These are phyloP conservation scores for Auricularia sp. DNA, from an alignment of 768 basidiomycete species.

Conservation along the genomic window DNA sequence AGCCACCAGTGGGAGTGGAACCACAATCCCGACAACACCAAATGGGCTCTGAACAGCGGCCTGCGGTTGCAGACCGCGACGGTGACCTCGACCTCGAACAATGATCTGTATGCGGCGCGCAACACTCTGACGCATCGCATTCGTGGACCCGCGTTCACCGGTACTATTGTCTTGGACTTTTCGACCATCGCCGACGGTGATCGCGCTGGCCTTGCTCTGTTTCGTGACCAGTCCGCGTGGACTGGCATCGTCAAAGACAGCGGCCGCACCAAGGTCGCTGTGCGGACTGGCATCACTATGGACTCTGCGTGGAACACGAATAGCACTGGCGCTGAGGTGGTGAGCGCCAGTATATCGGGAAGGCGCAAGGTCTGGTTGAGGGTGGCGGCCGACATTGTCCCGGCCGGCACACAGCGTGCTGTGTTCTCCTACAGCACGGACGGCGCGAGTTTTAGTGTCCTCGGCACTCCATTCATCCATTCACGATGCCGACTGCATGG, in stretches of 20 bases:
- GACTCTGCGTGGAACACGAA: not conserved
- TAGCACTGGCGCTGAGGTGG: slow-evolving; percentile 4
- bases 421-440: slow-evolving; percentile 8
- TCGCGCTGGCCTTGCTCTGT: slow-evolving; percentile 4
- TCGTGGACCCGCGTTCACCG: slow-evolving; percentile 6
- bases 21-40: slow-evolving; percentile 3
- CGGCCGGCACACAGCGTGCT: not conserved
- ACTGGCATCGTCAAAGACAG: not conserved
- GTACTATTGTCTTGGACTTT: slow-evolving; percentile 5
- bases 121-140: slow-evolving; percentile 9
- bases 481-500: slow-evolving; percentile 6
- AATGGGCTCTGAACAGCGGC: slow-evolving; percentile 1
- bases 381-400: not conserved
- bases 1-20: slow-evolving; percentile 6
- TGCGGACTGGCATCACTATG: too few relatives aligned
- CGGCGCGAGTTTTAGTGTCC: not conserved
- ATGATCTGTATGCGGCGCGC: slow-evolving; percentile 8
- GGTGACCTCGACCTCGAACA: not conserved
- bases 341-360: slow-evolving; percentile 4
- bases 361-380: slow-evolving; percentile 5
- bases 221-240: slow-evolving; percentile 7
- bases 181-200: slow-evolving; percentile 7
- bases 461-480: slow-evolving; percentile 5
- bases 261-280: not conserved
- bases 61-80: slow-evolving; percentile 8